These are phyloP conservation scores for Aspergillus nanangensis DNA, from an alignment of 495 filamentous ascomycete species.

Conservation along the genomic window DNA sequence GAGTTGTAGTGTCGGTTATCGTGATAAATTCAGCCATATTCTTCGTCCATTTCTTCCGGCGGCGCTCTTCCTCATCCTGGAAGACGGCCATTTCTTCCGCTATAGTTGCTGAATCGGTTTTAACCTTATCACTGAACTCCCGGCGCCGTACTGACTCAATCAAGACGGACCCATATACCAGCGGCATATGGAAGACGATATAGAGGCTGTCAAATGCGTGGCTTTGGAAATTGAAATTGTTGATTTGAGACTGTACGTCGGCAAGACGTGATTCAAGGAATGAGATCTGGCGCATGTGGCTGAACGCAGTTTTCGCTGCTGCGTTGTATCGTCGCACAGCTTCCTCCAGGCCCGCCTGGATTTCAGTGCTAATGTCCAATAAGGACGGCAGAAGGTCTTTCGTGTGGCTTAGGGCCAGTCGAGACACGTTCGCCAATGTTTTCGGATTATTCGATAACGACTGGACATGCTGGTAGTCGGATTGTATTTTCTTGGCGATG, in stretches of 20 bases:
- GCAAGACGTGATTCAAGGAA: conserved; percentile 68
- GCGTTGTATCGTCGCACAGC: conserved; percentile 60
- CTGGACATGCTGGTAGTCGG: conserved; percentile 78
- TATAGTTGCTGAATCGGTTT: conserved; percentile 73
- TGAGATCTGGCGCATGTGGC: conserved; percentile 76
- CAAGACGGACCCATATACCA: conserved; percentile 82
- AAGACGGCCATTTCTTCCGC: conserved; percentile 88
- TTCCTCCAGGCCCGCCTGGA: conserved; percentile 66
- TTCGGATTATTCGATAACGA: conserved; percentile 63
- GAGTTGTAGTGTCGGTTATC: conserved; percentile 57
- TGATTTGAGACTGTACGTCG: conserved; percentile 64
- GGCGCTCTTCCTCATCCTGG: conserved; percentile 84
- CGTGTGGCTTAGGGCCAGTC: conserved; percentile 81
- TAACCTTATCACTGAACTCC: conserved; percentile 90
- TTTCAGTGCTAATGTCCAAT: conserved; percentile 62
- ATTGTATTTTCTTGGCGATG: conserved; percentile 76
- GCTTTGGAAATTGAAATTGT: conserved; percentile 61
- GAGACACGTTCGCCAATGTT: conserved; percentile 74
- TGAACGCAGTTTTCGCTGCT: conserved; percentile 53
- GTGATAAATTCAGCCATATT: conserved; percentile 59
- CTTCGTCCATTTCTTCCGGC: conserved; percentile 87
- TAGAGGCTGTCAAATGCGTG: conserved; percentile 73
- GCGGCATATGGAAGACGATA: conserved; percentile 73
- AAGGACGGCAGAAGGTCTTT: conserved; percentile 83
- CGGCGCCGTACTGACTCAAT: conserved; percentile 79